A percentile compares a stretch with the other conserved stretches of the same genome.
Evolutionary conservation across 2,329 filamentous ascomycete genomes (phyloP).

Genomic region (Beauveria rudraprayagi): DNA sequence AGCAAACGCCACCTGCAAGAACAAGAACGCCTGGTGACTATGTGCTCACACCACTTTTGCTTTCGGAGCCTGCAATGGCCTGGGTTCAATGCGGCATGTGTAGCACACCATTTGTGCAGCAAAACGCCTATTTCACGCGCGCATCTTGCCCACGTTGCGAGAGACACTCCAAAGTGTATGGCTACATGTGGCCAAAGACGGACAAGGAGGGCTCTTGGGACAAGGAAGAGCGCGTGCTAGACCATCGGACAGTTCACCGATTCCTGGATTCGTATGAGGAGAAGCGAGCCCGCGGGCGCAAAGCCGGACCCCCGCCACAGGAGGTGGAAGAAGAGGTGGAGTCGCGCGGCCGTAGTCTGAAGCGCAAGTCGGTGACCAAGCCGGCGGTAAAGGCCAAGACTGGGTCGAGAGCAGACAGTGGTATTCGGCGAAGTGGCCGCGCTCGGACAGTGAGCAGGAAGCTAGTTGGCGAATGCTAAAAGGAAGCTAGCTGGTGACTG

Average conservation of each 20-base stretch:
- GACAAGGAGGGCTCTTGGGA: slow-evolving; percentile 69
- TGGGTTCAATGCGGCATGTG: slow-evolving; percentile 92
- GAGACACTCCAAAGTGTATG: slow-evolving; percentile 90
- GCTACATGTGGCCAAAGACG: slow-evolving; percentile 93
- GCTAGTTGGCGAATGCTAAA: background rate
- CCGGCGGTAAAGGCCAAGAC: background rate
- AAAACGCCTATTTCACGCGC: slow-evolving; percentile 78
- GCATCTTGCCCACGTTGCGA: slow-evolving; percentile 88
- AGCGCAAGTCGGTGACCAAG: slow-evolving; percentile 17
- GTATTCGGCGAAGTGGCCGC: slow-evolving; percentile 7
- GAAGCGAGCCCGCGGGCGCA: slow-evolving; percentile 39
- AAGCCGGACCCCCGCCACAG: slow-evolving; percentile 22
- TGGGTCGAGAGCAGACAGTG: background rate
- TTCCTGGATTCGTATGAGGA: slow-evolving; percentile 70
- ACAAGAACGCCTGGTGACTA: slow-evolving; percentile 67
- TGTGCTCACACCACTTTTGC: slow-evolving; percentile 66
- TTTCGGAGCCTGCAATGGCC: slow-evolving; percentile 65
- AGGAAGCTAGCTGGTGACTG: background rate
- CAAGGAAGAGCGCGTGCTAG: slow-evolving; percentile 62
- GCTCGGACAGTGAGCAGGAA: slow-evolving; percentile 4
- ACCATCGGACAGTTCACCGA: slow-evolving; percentile 80
- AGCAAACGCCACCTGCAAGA: slow-evolving; percentile 24
- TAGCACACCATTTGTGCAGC: slow-evolving; percentile 73
- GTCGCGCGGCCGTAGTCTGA: slow-evolving; percentile 19
- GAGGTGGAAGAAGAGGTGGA: slow-evolving; percentile 18